A percentile compares a stretch with the other conserved stretches of the same genome.
These are phyloP conservation scores for Linnemannia hyalina DNA, from an alignment of 192 early-diverging fungal genomes.

Conservation along the genomic window DNA sequence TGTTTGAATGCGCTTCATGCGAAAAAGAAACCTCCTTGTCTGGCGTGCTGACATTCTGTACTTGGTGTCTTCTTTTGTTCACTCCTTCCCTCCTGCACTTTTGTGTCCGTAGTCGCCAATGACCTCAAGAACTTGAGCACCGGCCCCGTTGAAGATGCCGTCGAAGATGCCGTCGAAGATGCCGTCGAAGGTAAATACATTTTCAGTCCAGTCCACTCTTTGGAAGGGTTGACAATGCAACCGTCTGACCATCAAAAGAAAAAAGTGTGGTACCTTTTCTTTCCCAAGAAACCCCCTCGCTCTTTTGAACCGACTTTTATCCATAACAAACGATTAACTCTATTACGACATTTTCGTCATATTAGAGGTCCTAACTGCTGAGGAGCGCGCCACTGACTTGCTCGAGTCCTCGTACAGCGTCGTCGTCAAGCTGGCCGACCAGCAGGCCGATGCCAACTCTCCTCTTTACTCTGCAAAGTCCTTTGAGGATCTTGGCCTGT, in stretches of 20 bases:
- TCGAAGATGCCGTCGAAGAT: background rate
- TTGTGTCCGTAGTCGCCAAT: background rate
- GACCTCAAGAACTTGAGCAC: slow-evolving; percentile 6
- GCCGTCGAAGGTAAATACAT: background rate
- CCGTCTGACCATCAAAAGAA: background rate
- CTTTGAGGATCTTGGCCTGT: slow-evolving; percentile 83
- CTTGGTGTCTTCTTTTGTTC: background rate
- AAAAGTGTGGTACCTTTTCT: background rate
- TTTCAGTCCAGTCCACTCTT: background rate
- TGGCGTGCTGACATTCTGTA: background rate
- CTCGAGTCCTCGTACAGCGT: slow-evolving; percentile 64
- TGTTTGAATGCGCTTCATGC: background rate
- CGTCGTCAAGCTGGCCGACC: slow-evolving; percentile 66
- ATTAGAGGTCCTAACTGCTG: slow-evolving; percentile 33
- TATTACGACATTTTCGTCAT: background rate
- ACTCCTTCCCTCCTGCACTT: background rate
- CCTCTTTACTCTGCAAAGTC: slow-evolving; percentile 86
- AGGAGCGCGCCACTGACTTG: slow-evolving; percentile 54
- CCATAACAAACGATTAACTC: background rate
- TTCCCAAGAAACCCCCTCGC: background rate
- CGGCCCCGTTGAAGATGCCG: background rate
- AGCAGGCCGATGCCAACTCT: slow-evolving; percentile 78
- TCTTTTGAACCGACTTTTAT: background rate
- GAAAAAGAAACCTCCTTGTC: background rate
- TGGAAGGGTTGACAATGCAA: background rate